Percentiles rank a stretch among this genome's conserved stretches.
Conservation (phyloP, 2,329 filamentous ascomycete species). For the Ilyonectria robusta region DNA sequence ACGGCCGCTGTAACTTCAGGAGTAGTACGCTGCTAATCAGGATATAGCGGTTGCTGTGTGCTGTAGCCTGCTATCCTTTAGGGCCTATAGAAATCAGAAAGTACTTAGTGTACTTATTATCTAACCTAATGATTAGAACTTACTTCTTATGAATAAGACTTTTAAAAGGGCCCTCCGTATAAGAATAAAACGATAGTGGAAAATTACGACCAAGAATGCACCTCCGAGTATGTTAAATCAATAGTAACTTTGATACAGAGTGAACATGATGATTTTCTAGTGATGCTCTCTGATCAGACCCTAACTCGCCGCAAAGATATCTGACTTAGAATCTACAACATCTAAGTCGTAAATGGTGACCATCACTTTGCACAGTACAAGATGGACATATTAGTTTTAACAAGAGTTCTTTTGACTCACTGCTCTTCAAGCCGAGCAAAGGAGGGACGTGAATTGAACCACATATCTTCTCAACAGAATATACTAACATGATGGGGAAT, state of each 20-base stretch:
- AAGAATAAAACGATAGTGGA: no score
- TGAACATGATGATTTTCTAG: not conserved
- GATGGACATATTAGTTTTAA: not conserved
- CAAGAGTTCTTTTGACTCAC: conserved; percentile 37
- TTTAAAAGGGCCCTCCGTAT: no score
- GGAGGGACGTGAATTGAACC: conserved; percentile 43
- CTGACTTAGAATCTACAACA: not conserved
- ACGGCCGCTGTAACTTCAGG: no score
- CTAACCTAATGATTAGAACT: no score
- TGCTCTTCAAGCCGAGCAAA: conserved; percentile 39
- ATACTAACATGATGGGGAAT: conserved; percentile 46
- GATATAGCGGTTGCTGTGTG: no score
- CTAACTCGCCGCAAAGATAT: not conserved
- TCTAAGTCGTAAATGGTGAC: not conserved
- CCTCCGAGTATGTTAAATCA: not conserved
- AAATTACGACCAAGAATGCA: no score
- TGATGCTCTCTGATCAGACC: not conserved
- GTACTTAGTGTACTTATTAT: no score
- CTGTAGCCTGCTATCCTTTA: no score
- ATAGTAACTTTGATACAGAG: not conserved
- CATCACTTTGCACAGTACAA: not conserved
- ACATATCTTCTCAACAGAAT: conserved; percentile 45
- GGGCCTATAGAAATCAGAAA: no score
- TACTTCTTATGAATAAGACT: no score
- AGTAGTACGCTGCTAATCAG: no score